Conservation (phyloP, 2,329 filamentous ascomycete species). For the Pyricularia pennisetigena region DNA sequence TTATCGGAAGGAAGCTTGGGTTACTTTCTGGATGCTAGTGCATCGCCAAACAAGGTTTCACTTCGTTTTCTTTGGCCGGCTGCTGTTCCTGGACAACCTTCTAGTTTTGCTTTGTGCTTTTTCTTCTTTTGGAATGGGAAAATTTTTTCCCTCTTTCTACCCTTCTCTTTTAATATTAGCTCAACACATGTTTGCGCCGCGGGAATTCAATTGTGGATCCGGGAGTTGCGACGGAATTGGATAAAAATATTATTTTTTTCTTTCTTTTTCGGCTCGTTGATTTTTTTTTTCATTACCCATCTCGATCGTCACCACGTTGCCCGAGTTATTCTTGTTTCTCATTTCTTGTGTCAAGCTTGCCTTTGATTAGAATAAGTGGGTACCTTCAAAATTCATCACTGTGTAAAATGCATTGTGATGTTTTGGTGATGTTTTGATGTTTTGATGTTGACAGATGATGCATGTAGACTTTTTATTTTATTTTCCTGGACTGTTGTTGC, state of each 20-base stretch:
- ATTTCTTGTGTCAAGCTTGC: neutral
- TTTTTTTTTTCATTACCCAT: neutral
- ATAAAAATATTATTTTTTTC: conserved; percentile 2
- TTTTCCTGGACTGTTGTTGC: too few relatives aligned
- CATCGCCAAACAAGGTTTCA: neutral
- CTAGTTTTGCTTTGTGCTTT: neutral
- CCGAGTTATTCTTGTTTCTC: neutral
- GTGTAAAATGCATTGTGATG: too few relatives aligned
- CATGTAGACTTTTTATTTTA: too few relatives aligned
- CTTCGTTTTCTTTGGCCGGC: neutral
- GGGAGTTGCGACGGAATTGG: neutral
- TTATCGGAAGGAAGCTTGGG: neutral
- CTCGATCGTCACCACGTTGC: neutral
- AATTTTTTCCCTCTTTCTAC: neutral
- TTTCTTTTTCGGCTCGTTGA: too few relatives aligned
- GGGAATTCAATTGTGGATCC: neutral
- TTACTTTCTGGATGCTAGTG: neutral
- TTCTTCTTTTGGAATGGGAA: neutral
- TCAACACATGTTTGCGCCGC: neutral
- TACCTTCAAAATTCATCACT: neutral
- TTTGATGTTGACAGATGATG: too few relatives aligned
- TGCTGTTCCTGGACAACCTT: neutral
- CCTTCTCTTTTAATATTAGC: too few relatives aligned
- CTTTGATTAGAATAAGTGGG: neutral
- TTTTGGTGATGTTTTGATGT: neutral